Conservation (phyloP, 805 yeast genomes). For the Zygotorulaspora sp. region DNA sequence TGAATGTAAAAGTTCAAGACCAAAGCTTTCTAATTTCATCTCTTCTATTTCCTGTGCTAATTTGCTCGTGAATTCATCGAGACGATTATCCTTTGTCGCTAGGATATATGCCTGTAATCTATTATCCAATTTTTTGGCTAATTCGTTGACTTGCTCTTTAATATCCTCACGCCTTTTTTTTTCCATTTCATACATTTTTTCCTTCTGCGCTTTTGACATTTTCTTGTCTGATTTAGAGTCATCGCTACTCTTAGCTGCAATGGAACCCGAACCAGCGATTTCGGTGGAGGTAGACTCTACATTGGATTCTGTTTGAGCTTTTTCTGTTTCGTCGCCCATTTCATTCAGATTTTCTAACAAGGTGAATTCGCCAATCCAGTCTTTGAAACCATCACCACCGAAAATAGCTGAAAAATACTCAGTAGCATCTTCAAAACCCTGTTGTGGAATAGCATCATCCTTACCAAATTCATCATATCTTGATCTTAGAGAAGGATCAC, state of each 20-base stretch:
- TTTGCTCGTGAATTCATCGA: slow-evolving; percentile 46
- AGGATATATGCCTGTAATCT: slow-evolving; percentile 44
- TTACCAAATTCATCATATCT: slow-evolving; percentile 85
- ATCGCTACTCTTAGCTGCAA: slow-evolving; percentile 10
- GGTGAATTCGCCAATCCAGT: slow-evolving; percentile 75
- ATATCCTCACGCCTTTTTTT: slow-evolving; percentile 51
- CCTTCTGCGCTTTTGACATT: slow-evolving; percentile 42
- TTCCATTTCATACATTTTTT: slow-evolving; percentile 47
- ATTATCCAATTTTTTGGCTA: slow-evolving; percentile 45
- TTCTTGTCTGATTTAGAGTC: slow-evolving; percentile 36
- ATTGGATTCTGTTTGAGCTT: slow-evolving; percentile 20
- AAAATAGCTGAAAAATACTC: slow-evolving; percentile 81
- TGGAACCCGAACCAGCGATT: slow-evolving; percentile 9
- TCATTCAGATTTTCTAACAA: slow-evolving; percentile 59
- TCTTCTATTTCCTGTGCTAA: slow-evolving; percentile 65
- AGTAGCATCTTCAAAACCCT: slow-evolving; percentile 77
- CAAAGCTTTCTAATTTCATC: slow-evolving; percentile 91
- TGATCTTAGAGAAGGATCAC: slow-evolving; percentile 62
- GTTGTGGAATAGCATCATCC: slow-evolving; percentile 61
- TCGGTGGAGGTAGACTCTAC: slow-evolving; percentile 6
- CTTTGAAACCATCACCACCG: slow-evolving; percentile 75
- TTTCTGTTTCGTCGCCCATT: slow-evolving; percentile 46
- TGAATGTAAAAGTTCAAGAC: slow-evolving; percentile 77
- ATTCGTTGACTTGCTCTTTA: slow-evolving; percentile 46
- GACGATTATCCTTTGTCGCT: slow-evolving; percentile 45